phyloP scores from a whole-genome alignment of 345 rosid species.

The Brassica cretica region DNA sequence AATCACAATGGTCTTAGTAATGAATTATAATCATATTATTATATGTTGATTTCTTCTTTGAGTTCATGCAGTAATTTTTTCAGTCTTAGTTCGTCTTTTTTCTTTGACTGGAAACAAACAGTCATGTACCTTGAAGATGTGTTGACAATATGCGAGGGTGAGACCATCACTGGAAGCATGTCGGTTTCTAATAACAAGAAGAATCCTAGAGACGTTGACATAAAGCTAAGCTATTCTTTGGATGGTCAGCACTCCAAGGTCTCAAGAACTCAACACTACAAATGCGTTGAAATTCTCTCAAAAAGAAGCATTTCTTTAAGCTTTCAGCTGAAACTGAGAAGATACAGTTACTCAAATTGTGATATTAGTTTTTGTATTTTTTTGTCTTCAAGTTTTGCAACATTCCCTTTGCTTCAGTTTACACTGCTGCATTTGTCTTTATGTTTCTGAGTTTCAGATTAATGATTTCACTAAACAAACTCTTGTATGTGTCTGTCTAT shows the following conservation, averaged over 20 bases:
- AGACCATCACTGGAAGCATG: slow-evolving; percentile 80
- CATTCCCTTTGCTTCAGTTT: slow-evolving; percentile 22
- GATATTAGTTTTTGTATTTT: slow-evolving; percentile 26
- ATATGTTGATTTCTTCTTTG: no score
- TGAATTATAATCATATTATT: no score
- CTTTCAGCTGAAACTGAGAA: slow-evolving; percentile 11
- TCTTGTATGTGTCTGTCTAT: neutral
- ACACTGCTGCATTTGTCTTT: slow-evolving; percentile 7
- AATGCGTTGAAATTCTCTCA: slow-evolving; percentile 58
- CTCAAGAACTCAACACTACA: slow-evolving; percentile 67
- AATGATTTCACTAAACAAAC: neutral
- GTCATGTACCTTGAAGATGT: slow-evolving; percentile 91
- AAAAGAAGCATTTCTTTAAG: neutral
- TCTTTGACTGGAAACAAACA: slow-evolving; percentile 83
- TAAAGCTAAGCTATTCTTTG: slow-evolving; percentile 70
- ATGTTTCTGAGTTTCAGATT: neutral
- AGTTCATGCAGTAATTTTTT: no score
- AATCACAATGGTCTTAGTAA: no score
- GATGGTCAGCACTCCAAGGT: slow-evolving; percentile 63
- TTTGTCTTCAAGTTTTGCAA: slow-evolving; percentile 10
- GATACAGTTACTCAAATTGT: slow-evolving; percentile 12
- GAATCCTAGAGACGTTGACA: slow-evolving; percentile 93
- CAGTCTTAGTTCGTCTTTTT: no score
- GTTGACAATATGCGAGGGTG: slow-evolving; percentile 85
- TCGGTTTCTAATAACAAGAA: slow-evolving; percentile 83